Evolutionary conservation across 2,329 filamentous ascomycete species (phyloP), one percentile per base, ranked within the genome.

Genomic region (Cladosporium colombiae): DNA sequence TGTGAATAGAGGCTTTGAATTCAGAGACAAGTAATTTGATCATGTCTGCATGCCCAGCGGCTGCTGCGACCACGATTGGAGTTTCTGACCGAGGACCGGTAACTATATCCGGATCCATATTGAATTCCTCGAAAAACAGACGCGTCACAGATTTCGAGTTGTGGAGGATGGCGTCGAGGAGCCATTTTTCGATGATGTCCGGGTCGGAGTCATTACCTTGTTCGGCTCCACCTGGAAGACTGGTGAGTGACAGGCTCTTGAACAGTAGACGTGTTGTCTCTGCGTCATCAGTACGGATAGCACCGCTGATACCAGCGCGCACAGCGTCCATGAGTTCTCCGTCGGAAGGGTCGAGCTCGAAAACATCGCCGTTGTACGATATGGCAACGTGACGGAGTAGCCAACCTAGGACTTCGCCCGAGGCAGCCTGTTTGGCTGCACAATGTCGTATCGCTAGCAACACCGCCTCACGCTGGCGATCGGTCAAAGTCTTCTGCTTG

Each of bases 1-100:
- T 56, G 21, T 69, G 67, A 31, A 69, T 63, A 18, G 65, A 59
- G 27, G 67, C 66, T 18, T 29, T 8, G 40, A 61, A 66, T 5
- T 35, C 23, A 2, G 55, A 37, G n/a, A 55, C 66, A 16, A 69
- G 60, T 6, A 66, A 46, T 27, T 55, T 40, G 40, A 66, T 65
- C 55, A 29, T 27, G 5, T 44, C 33, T 23, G 33, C 21, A 23
- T 44, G 33, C 25, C 55, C 52, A 5, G 13, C 52, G 6, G 14
- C 27, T 13, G 52, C 55, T 40, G 55, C 55, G 8, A 58, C 55
- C 25, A 29, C 21, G 25, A 58, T 33, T 7, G 55, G 31, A 11
- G 55, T 58, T 40, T 58, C 33, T 16, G 35, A 44, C 16, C 23
- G n/a, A 7, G 33, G 21, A n/a, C 55, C 55, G 6, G 16, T 5